These are phyloP conservation scores for Mycena sanguinolenta DNA, from an alignment of 768 basidiomycete species.

Conservation along the genomic window DNA sequence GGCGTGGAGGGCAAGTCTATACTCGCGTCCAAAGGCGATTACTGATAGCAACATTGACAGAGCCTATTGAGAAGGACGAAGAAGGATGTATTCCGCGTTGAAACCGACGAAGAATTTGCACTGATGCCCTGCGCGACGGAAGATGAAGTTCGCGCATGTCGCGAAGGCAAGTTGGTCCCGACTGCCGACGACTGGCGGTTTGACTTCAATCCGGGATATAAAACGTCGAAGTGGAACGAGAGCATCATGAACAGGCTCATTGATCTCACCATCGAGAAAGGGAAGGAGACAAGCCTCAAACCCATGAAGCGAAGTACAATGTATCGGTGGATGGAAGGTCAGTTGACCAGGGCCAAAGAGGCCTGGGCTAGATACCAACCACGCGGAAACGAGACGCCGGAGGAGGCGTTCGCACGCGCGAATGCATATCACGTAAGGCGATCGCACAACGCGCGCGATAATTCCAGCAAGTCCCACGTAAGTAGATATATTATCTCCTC, in stretches of 20 bases:
- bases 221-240: constrained; percentile 1
- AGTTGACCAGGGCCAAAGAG: not conserved
- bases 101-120: not conserved
- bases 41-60: not conserved
- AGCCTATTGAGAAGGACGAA: not conserved
- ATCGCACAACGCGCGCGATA: not conserved
- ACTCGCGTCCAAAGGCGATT: too few relatives aligned
- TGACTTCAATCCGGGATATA: not conserved
- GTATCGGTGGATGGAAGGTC: not conserved
- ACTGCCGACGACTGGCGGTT: not conserved
- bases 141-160: not conserved
- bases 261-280: not conserved
- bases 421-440: constrained; percentile 1
- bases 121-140: not conserved
- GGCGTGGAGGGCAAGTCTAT: not conserved
- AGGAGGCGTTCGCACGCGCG: not conserved
- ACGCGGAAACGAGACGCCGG: not conserved
- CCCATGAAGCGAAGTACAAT: not conserved
- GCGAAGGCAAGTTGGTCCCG: not conserved
- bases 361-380: not conserved
- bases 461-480: not conserved
- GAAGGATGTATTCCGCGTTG: not conserved
- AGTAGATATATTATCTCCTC: not conserved
- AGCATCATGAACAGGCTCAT: constrained; percentile 1
- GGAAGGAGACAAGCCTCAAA: not conserved